These are phyloP conservation scores for Thyridium curvatum DNA, from an alignment of 2,329 filamentous ascomycete species.

Conservation along the genomic window DNA sequence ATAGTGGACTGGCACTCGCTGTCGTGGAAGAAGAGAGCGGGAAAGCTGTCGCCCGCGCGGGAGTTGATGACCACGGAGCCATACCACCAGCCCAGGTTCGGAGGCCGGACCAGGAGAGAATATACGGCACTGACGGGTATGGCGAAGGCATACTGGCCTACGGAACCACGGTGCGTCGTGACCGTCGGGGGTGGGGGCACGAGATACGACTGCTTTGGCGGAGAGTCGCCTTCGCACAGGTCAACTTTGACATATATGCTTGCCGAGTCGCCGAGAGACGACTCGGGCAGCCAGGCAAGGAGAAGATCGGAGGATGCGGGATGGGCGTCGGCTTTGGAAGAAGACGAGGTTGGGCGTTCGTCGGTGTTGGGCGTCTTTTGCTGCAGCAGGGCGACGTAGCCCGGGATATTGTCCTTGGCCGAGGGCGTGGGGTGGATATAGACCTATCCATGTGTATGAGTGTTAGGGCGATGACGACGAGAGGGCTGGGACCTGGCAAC, in stretches of 20 bases:
- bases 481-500: neutral
- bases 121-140: slow-evolving; percentile 87
- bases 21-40: slow-evolving; percentile 95
- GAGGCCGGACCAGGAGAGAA: slow-evolving; percentile 81
- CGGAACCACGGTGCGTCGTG: slow-evolving; percentile 63
- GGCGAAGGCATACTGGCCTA: slow-evolving; percentile 84
- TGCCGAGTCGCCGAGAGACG: slow-evolving; percentile 76
- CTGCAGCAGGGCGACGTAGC: slow-evolving; percentile 88
- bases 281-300: slow-evolving; percentile 89
- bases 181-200: slow-evolving; percentile 88
- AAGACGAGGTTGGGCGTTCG: slow-evolving; percentile 34
- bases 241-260: slow-evolving; percentile 96
- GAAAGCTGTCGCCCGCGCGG: slow-evolving; percentile 84
- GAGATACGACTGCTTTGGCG: slow-evolving; percentile 80
- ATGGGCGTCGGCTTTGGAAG: slow-evolving; percentile 21
- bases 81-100: slow-evolving; percentile 97
- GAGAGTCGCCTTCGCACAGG: slow-evolving; percentile 70
- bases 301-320: slow-evolving; percentile 67
- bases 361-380: slow-evolving; percentile 57
- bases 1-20: slow-evolving; percentile 95
- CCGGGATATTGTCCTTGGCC: slow-evolving; percentile 90
- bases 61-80: slow-evolving; percentile 93
- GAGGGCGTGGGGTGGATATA: slow-evolving; percentile 94
- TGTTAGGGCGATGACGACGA: slow-evolving; percentile 10
- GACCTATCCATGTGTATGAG: slow-evolving; percentile 48